Base-by-base conservation (phyloP, 768 basidiomycete species). In the Hericium rajendrae region DNA sequence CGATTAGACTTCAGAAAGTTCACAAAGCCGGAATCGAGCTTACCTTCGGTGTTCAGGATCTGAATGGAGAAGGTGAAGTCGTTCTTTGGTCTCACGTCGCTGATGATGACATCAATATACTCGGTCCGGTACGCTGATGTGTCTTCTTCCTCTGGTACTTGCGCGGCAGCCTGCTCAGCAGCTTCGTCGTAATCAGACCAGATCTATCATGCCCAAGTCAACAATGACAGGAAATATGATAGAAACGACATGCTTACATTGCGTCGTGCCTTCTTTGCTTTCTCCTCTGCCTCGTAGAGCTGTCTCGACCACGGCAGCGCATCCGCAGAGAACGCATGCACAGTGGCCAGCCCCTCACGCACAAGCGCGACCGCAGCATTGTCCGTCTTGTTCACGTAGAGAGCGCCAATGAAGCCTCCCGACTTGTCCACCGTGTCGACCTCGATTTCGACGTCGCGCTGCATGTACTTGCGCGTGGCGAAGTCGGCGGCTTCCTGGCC, bases 381-480 rank as follows among this genome's bases (percentile, higher is more conserved):
- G 62, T 91, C 87, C 1, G 78, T 83, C 68, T 92, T 95, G 71
- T 88, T 88, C 63, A 88, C 56, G 70, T 86, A 94, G 55, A 98
- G 76, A 1, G 86, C 72, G 13, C 94, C 94, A 62, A 97, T 94
- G 71, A 95, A 97, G 3, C 97, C 97, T 40, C 95, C 95, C 4
- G 88, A 86, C 72, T 97, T 97, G 75, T 99, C 95, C 15, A 86
- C 82, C 15, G 80, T 79, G 58, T 95, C 91, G 49, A 97, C 85
- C 64, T 91, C 88, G 58, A 98, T 85, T 69, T 99, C 95, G 6
- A 92, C 85, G 66, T 99, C 95, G 28, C 95, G 83, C 69, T 99
- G 95, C 86, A 97, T 86, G 68, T 86, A 94, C 59, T 81, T 79
- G 46, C 83, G 81, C 8, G 80, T 80, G 2, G 91, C 78, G 64